Evolutionary conservation across 139 green algal genomes (phyloP).

Genomic region (Chlamydomonas incerta): DNA sequence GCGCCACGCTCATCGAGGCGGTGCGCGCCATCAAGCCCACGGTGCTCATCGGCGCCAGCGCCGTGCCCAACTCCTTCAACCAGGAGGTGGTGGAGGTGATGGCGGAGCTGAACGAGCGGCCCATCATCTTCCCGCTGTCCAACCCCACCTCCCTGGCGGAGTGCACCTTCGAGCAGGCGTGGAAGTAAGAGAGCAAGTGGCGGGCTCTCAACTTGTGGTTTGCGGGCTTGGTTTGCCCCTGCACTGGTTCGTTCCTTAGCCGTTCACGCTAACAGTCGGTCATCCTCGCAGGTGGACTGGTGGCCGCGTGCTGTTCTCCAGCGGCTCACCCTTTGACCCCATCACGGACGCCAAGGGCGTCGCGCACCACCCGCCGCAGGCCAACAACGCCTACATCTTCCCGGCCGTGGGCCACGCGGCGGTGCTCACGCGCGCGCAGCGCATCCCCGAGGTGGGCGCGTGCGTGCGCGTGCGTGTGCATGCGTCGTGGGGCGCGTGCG

Average conservation of each 20-base stretch:
- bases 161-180: too few species aligned
- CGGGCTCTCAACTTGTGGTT: too few species aligned
- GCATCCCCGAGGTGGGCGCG: constrained; percentile 60
- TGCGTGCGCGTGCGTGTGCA: too few species aligned
- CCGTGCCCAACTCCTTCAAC: constrained; percentile 63
- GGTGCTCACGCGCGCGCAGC: constrained; percentile 54
- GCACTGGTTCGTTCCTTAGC: too few species aligned
- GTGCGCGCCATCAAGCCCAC: constrained; percentile 65
- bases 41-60: constrained; percentile 73
- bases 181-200: too few species aligned
- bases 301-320: constrained; percentile 87
- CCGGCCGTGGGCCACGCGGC: constrained; percentile 71
- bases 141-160: constrained; percentile 92
- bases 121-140: constrained; percentile 93
- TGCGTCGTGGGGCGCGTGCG: too few species aligned
- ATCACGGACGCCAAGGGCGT: constrained; percentile 41
- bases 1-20: constrained; percentile 58
- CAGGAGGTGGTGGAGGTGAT: constrained; percentile 64
- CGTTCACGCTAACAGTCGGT: too few species aligned
- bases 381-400: constrained; percentile 89
- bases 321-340: constrained; percentile 83
- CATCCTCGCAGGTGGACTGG: constrained; percentile 52
- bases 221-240: too few species aligned
- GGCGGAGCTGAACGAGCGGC: constrained; percentile 73
- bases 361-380: constrained; percentile 38